phyloP scores from a whole-genome alignment of 2,329 filamentous ascomycete species.

The Biscogniauxia sp. region DNA sequence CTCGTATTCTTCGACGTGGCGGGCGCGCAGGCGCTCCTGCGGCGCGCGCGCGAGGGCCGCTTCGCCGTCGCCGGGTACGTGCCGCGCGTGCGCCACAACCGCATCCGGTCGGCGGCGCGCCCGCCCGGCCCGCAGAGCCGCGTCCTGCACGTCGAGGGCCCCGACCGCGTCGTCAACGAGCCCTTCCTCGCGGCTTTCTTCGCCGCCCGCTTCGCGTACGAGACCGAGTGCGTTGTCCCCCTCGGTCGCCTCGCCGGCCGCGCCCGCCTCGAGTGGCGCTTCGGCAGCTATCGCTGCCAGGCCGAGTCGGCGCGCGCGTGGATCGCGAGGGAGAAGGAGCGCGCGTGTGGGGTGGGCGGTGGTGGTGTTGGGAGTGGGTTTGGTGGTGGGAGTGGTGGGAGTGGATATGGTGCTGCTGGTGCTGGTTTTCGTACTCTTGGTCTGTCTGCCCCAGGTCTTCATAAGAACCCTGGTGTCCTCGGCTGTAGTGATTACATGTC shows the following conservation, averaged over 20 bases:
- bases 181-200: slow-evolving; percentile 41
- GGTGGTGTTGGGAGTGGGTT: background rate
- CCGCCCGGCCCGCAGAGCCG: slow-evolving; percentile 37
- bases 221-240: slow-evolving; percentile 43
- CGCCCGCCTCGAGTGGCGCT: slow-evolving; percentile 47
- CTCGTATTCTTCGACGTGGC: slow-evolving; percentile 49
- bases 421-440: too few relatives aligned
- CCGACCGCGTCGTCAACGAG: slow-evolving; percentile 42
- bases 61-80: slow-evolving; percentile 40
- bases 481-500: too few relatives aligned
- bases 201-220: slow-evolving; percentile 41
- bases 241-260: slow-evolving; percentile 19
- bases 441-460: too few relatives aligned
- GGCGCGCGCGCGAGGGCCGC: slow-evolving; percentile 38
- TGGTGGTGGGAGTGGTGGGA: background rate
- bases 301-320: slow-evolving; percentile 41
- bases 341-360: background rate
- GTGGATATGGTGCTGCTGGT: background rate
- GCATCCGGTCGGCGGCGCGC: slow-evolving; percentile 41
- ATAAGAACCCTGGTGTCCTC: too few relatives aligned
- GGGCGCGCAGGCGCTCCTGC: slow-evolving; percentile 47
- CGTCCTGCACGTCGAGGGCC: slow-evolving; percentile 50
- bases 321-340: slow-evolving; percentile 10
- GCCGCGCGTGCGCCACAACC: slow-evolving; percentile 45
- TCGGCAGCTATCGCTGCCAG: slow-evolving; percentile 56